Conservation (phyloP, 225 moss, liverwort and hornwort species). For the Anthoceros angustus region DNA sequence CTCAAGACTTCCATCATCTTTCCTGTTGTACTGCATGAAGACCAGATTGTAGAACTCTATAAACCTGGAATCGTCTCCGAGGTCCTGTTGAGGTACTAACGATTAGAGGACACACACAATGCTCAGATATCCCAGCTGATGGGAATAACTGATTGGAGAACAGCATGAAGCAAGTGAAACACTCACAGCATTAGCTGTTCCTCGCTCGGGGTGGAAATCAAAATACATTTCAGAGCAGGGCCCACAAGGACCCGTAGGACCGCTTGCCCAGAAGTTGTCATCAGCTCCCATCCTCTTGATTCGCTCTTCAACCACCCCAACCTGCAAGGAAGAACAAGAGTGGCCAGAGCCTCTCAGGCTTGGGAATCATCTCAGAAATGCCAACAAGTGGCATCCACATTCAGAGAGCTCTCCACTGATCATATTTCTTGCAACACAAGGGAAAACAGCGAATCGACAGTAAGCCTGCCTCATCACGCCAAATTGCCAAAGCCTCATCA, state of each 20-base stretch:
- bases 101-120: not conserved
- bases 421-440: not conserved
- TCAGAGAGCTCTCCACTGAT: not conserved
- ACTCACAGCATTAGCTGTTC: slow-evolving; percentile 47
- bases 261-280: slow-evolving; percentile 93
- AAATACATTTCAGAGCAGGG: slow-evolving; percentile 99
- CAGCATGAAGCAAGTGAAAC: not conserved
- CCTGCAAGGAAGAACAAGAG: slow-evolving; percentile 19
- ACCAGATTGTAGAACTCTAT: slow-evolving; percentile 95
- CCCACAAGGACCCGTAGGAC: slow-evolving; percentile 89
- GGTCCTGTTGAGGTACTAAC: slow-evolving; percentile 32
- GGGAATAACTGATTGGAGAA: not conserved
- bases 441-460: not conserved
- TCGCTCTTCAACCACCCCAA: slow-evolving; percentile 63
- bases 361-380: too few relatives aligned
- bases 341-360: not conserved
- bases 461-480: slow-evolving; percentile 56
- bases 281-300: slow-evolving; percentile 95
- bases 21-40: slow-evolving; percentile 76
- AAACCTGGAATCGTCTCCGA: slow-evolving; percentile 74
- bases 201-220: slow-evolving; percentile 74
- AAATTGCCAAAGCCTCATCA: slow-evolving; percentile 64
- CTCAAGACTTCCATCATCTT: slow-evolving; percentile 52
- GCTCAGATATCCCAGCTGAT: not conserved
- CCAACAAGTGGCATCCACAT: not conserved